Conservation (phyloP, 495 filamentous ascomycete genomes). For the Penicillium bialowiezense region DNA sequence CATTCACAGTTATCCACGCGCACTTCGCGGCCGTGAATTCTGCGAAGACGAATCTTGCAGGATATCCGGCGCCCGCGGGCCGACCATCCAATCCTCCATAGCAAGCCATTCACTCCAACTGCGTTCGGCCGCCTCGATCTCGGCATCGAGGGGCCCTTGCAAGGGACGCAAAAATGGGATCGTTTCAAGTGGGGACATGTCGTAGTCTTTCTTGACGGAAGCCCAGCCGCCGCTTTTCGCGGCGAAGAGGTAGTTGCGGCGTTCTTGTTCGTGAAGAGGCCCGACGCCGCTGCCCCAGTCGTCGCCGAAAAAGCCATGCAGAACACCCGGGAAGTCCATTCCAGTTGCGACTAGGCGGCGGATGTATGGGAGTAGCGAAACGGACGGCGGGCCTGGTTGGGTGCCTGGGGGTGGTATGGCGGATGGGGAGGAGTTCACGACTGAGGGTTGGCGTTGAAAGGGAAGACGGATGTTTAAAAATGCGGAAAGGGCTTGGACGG, state of each 20-base stretch:
- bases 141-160: conserved; percentile 66
- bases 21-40: conserved; percentile 34
- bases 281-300: conserved; percentile 80
- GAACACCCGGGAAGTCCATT: conserved; percentile 77
- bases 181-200: conserved; percentile 74
- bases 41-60: conserved; percentile 45
- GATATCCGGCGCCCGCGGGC: conserved; percentile 53
- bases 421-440: conserved; percentile 35
- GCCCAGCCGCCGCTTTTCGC: conserved; percentile 90
- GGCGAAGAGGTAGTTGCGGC: conserved; percentile 91
- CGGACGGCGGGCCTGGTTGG: conserved; percentile 36
- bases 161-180: conserved; percentile 84
- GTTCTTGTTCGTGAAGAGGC: conserved; percentile 81
- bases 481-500: conserved; percentile 84
- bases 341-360: conserved; percentile 88
- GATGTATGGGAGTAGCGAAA: conserved; percentile 85
- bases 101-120: conserved; percentile 84
- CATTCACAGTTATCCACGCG: conserved; percentile 26
- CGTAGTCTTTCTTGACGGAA: conserved; percentile 83
- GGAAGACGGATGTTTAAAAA: conserved; percentile 81
- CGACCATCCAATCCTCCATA: conserved; percentile 96
- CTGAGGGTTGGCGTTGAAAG: conserved; percentile 41
- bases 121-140: conserved; percentile 80
- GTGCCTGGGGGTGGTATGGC: conserved; percentile 22
- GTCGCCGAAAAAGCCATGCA: conserved; percentile 95